Evolutionary conservation across 495 filamentous ascomycete species (phyloP), one percentile per base, ranked within the genome.

Genomic region (Venustampulla echinocandica): DNA sequence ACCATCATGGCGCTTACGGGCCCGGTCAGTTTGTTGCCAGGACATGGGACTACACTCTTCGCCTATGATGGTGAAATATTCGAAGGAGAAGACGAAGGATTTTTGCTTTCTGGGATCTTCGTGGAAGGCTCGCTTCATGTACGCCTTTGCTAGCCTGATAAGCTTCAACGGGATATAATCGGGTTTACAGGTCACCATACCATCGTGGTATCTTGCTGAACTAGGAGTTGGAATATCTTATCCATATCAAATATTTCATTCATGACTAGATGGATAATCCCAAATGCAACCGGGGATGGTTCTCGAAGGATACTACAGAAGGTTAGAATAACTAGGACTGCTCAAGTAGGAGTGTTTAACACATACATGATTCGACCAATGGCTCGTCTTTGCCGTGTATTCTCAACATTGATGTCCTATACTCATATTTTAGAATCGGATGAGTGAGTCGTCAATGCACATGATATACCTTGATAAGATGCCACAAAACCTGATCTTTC

Each of bases 21-120:
- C 17, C 2, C 30, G 37, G 36, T 69, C 66, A 19, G 46, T 58
- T 9, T 50, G 42, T 42, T 77, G 74, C 74, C 74, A 78, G n/a
- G 68, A 56, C 56, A 70, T 68, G 0, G 74, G 74, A 21, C 65
- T 30, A 18, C 66, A 63, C 25, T 62, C 65, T 10, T 65, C 55
- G 10, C 62, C 68, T 9, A 76, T 57, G 10, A 75, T 62, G 19
- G 74, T 74, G 52, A 70, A 75, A 41, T 74, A 77, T 47, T 77
- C 74, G 53, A 78, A 76, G 42, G 64, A 68, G 53, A 77, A 76
- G 20, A 75, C 63, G 50, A 78, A 75, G 14, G 61, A 67, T 13
- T 68, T 59, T 52, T 68, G 69, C 7, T 62, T 60, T 22, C 63
- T 49, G 1, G 46, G 27, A 21, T 67, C 60, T 0, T 54, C 22